Evolutionary conservation across 176 grass and related monocot genomes (phyloP).

Genomic region (Rhynchospora pubera): DNA sequence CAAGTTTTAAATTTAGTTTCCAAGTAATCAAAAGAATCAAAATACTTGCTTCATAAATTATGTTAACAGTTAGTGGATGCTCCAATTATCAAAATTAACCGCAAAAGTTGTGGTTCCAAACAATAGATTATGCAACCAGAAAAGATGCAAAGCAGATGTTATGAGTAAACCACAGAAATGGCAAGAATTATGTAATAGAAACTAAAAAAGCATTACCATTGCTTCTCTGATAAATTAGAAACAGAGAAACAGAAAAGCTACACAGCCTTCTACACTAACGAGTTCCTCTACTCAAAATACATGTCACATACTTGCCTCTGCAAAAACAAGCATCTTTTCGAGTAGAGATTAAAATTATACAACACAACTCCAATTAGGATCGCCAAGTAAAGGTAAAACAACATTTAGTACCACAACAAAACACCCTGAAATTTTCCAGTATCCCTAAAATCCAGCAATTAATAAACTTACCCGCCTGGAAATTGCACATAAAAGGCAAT

Average conservation of each 20-base stretch:
- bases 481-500: background rate
- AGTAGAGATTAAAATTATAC: conserved; percentile 17
- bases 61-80: background rate
- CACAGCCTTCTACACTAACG: conserved; percentile 14
- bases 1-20: background rate
- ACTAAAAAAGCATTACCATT: conserved; percentile 15
- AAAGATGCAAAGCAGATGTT: background rate
- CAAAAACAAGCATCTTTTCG: conserved; percentile 4
- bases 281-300: conserved; percentile 16
- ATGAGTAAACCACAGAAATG: background rate
- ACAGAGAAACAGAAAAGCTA: conserved; percentile 13
- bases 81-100: background rate
- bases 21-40: background rate
- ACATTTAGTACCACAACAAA: conserved; percentile 20
- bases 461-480: conserved; percentile 8
- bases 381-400: conserved; percentile 4
- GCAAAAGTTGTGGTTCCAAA: background rate
- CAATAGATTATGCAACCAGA: background rate
- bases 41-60: background rate
- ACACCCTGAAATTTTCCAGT: conserved; percentile 7
- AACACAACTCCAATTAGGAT: conserved; percentile 14
- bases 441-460: conserved; percentile 12
- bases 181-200: background rate
- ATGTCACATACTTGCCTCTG: background rate
- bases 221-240: conserved; percentile 15